Base-by-base conservation (phyloP, 768 basidiomycete genomes). In the Suillus subaureus region DNA sequence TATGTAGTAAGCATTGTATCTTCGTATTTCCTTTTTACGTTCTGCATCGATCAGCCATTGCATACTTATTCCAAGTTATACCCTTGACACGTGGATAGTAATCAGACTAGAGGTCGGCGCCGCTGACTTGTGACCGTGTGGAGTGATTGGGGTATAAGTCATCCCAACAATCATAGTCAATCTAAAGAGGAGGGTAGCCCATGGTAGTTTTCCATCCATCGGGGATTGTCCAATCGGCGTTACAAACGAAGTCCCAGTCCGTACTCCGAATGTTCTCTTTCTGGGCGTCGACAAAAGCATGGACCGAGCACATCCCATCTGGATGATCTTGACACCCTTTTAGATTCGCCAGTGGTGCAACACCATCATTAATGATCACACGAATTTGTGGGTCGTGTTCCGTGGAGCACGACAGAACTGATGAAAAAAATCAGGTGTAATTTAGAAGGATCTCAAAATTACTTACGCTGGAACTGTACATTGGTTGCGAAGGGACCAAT, bases 401-500 rank as follows among this genome's bases (percentile, higher is more conserved):
- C 28, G 82, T 81, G 35, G 80, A 75, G 70, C 90, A 92, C 66
- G 82, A 80, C 4, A 91, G 78, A 15, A 92, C 86, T 92, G 15
- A 75, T 68, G 66, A 73, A 69, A 12, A n/a, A 43, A 11, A 39
- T 33, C 9, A 51, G 21, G 37, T 13, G n/a, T 18, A 42, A 54
- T 77, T 57, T 69, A 51, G 3, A 55, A 61, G 49, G 31, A 40
- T 43, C 43, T 62, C 65, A 23, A 28, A 66, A 33, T 61, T n/a
- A 80, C 87, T 58, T 77, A 93, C 92, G 80, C 79, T 95, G 93
- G 82, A 94, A 89, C 72, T 93, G 90, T 42, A 95, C 73, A 72
- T 95, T 94, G 28, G 93, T 90, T 4, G 89, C 90, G 74, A 95
- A 96, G 0, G 93, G 92, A 23, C 90, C 88, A 57, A 93, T 81